Percentiles rank a stretch among this genome's conserved stretches.
Evolutionary conservation across 139 green algal genomes (phyloP).

Genomic region (Auxenochlorella pyrenoidosa): DNA sequence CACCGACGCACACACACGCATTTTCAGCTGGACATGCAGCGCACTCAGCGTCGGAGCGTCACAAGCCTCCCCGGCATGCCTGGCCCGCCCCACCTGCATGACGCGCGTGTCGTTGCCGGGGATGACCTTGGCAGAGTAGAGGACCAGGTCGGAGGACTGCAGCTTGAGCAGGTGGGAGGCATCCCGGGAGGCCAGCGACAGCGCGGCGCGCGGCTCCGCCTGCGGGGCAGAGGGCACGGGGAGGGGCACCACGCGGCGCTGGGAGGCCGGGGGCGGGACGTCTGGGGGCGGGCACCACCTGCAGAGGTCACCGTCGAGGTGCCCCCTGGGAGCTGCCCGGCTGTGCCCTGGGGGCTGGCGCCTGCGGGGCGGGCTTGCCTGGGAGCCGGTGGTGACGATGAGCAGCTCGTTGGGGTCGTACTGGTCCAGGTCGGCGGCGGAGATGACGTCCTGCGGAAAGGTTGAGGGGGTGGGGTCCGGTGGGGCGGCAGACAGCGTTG

Average conservation of each 20-base stretch:
- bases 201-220: conserved; percentile 88
- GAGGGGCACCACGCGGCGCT: too few species aligned
- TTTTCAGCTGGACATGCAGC: background rate
- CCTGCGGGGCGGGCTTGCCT: conserved; percentile 40
- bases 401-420: conserved; percentile 90
- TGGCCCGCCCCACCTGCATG: conserved; percentile 28
- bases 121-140: conserved; percentile 95
- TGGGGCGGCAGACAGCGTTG: too few species aligned
- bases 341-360: background rate
- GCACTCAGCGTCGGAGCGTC: background rate
- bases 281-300: background rate
- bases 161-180: conserved; percentile 85
- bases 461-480: too few species aligned
- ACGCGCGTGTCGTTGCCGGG: conserved; percentile 79
- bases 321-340: too few species aligned
- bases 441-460: background rate
- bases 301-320: too few species aligned
- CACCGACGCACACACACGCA: too few species aligned
- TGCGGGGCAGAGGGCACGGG: conserved; percentile 40
- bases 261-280: too few species aligned
- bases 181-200: conserved; percentile 85
- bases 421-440: conserved; percentile 67
- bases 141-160: conserved; percentile 79
- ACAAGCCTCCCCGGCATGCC: background rate
- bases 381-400: conserved; percentile 82